A percentile compares a stretch with the other conserved stretches of the same genome.
These are phyloP conservation scores for Ophiorrhiza pumila DNA, from an alignment of 257 asterid species.

Conservation along the genomic window DNA sequence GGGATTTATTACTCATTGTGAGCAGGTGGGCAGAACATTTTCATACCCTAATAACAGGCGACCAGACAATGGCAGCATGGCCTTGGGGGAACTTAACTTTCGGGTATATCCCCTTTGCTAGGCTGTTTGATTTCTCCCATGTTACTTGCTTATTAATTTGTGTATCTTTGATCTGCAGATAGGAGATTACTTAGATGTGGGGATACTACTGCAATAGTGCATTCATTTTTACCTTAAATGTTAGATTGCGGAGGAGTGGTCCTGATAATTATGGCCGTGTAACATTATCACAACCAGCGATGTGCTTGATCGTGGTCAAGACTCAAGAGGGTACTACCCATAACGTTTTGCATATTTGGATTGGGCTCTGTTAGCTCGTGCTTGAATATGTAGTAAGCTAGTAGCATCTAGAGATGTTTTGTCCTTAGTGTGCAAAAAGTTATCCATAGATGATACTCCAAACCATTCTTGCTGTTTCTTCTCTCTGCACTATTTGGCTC, in stretches of 20 bases:
- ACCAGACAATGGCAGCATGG: slow-evolving; percentile 73
- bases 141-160: slow-evolving; percentile 4
- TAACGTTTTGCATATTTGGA: background rate
- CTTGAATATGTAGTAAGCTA: background rate
- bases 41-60: slow-evolving; percentile 77
- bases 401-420: too few species aligned
- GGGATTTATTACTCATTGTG: slow-evolving; percentile 10
- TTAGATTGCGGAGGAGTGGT: background rate
- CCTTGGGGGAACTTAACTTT: slow-evolving; percentile 74
- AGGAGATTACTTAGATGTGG: slow-evolving; percentile 93
- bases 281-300: background rate
- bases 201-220: slow-evolving; percentile 51
- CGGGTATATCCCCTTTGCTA: slow-evolving; percentile 45
- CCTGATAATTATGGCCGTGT: background rate
- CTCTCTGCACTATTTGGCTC: background rate
- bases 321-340: too few species aligned
- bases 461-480: background rate
- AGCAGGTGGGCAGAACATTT: slow-evolving; percentile 74
- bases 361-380: background rate
- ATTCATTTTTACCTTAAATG: background rate
- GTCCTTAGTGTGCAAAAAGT: too few species aligned
- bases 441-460: too few species aligned
- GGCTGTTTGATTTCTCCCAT: background rate
- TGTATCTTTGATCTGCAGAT: slow-evolving; percentile 44
- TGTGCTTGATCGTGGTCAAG: background rate